phyloP scores from a whole-genome alignment of 2,329 filamentous ascomycete genomes.

The Podosphaera xanthii region DNA sequence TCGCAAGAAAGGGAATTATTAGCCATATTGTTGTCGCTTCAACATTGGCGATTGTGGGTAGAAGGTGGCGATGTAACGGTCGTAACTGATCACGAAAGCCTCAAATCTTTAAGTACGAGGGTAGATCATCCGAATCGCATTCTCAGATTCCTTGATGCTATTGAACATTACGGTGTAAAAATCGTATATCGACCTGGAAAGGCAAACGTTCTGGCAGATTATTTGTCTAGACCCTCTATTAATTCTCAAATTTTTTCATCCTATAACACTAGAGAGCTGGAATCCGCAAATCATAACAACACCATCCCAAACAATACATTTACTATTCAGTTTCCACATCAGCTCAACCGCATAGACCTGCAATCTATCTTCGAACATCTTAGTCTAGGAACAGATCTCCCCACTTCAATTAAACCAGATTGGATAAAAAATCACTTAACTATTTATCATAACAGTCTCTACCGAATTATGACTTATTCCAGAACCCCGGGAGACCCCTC shows the following conservation, averaged over 20 bases:
- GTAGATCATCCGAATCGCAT: too few species aligned
- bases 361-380: not conserved
- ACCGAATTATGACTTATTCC: not conserved
- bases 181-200: too few species aligned
- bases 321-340: not conserved
- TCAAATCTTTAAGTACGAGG: too few species aligned
- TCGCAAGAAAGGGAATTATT: not conserved
- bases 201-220: not conserved
- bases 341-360: not conserved
- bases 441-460: not conserved
- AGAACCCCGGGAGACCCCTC: not conserved
- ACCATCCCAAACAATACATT: not conserved
- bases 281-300: not conserved
- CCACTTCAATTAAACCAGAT: not conserved
- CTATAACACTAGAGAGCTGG: too few species aligned
- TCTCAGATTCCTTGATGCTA: too few species aligned
- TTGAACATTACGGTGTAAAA: too few species aligned
- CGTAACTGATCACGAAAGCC: not conserved
- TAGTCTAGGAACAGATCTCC: not conserved
- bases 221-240: not conserved
- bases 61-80: not conserved
- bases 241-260: too few species aligned
- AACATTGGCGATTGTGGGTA: not conserved
- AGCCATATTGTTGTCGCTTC: not conserved
- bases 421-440: not conserved